Base-by-base conservation (phyloP, 2,329 filamentous ascomycete genomes). In the Diaporthe longicolla region DNA sequence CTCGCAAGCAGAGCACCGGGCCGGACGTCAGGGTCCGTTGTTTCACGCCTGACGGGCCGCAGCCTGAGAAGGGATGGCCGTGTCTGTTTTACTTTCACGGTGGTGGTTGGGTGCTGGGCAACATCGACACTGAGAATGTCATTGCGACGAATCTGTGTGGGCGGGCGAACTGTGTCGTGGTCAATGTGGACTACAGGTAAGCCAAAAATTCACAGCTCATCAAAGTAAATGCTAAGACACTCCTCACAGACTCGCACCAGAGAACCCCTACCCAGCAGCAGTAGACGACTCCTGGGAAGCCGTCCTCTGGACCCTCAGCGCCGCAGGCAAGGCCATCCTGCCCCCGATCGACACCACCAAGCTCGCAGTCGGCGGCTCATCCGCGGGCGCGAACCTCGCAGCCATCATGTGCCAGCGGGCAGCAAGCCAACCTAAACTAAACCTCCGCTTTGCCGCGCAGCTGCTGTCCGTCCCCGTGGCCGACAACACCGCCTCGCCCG, bases 71-170 rank as follows among this genome's bases (percentile, higher is more conserved):
- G 0, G 89, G 89, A 35, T 91, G 89, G 89, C 89, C 89, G 2
- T 84, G 87, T 10, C 85, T 88, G 78, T 76, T 91, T 4, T 91
- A 89, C 78, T 89, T 86, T 77, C 89, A 91, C 76, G 89, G 89
- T 6, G 89, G 89, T 0, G 89, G 89, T 4, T 91, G 88, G 88
- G 88, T 90, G 4, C 77, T 90, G 40, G 89, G 89, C 0, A 89
- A 87, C 59, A 89, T 90, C 57, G 84, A 88, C 74, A 90, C 88
- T 0, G 89, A 91, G 80, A 90, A 91, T 76, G 84, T 85, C 5
- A 86, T 90, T 4, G 88, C 87, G 68, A 86, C 87, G n/a, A 86
- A 90, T 76, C 78, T 91, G 15, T 89, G 87, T 75, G 82, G 83
- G 29, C 82, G 87, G 15, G 85, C 83, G 0, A 84, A 84, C 10